Conservation (phyloP, 2,329 filamentous ascomycete genomes). For the Cladosporium sp. region DNA sequence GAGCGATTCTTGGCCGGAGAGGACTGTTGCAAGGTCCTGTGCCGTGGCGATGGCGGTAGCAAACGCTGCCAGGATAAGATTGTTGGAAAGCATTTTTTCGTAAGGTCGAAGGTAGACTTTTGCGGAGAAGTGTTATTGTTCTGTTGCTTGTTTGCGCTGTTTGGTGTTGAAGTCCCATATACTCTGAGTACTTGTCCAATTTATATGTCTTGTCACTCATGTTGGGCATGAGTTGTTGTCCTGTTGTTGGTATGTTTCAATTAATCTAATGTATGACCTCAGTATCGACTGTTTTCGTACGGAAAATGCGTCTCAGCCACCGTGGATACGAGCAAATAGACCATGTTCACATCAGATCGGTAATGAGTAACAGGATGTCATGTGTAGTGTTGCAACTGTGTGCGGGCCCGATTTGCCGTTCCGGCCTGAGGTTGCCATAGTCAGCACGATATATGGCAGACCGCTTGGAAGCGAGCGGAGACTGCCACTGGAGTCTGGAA, state of each 20-base stretch:
- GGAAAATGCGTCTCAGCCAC: neutral
- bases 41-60: constrained; percentile 1
- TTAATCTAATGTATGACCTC: constrained; percentile 11
- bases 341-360: neutral
- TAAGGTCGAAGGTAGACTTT: neutral
- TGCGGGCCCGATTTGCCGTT: constrained; percentile 6
- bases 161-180: neutral
- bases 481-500: neutral
- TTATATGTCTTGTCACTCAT: neutral
- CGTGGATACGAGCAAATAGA: neutral
- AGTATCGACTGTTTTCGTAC: constrained; percentile 1
- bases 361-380: neutral
- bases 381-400: neutral
- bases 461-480: neutral
- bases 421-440: neutral
- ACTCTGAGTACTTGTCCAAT: too few species aligned
- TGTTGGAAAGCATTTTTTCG: constrained; percentile 11
- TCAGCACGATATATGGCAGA: neutral
- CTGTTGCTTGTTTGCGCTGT: neutral
- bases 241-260: neutral
- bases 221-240: neutral
- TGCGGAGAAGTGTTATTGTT: neutral
- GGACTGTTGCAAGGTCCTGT: constrained; percentile 31
- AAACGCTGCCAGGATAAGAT: constrained; percentile 3
- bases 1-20: constrained; percentile 35